Evolutionary conservation across 805 yeast genomes (phyloP), one percentile per base, ranked within the genome.

Genomic region (Maudiozyma turicensis): DNA sequence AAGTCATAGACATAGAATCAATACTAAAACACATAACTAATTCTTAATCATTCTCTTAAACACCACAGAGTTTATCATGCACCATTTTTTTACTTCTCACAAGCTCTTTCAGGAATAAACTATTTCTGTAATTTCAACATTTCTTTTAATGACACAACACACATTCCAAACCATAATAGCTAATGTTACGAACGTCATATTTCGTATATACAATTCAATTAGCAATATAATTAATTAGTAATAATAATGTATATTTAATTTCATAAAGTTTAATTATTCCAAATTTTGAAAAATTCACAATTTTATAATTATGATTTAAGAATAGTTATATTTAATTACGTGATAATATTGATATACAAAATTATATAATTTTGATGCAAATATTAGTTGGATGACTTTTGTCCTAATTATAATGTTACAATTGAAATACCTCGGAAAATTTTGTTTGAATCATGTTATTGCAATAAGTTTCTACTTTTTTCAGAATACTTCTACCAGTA

Each of bases 401-500:
- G 26, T 20, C 4, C 26, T 20, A 20, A 20, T 20, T 20, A 34
- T 46, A 46, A 28, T 40, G 28, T 46, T 46, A 46, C 48, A 46
- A 37, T 6, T 40, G 9, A 40, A 54, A 53, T 48, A 53, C 43
- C 5, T 41, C 30, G 1, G 40, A 37, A 44, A 50, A 55, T 29
- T 49, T 39, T n/a, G 45, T 32, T 8, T 40, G 40, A 7, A 49
- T 38, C 32, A 46, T 48, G 26, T 35, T 28, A 32, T 38, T 30
- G 40, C 57, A 53, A 54, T 53, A 53, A 8, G 15, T 11, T 7
- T 32, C n/a, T 8, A 52, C 40, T 15, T 34, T 52, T 20, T 37
- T 45, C 43, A 53, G 54, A 8, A 58, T 52, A 33, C 55, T 53
- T 41, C 58, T 58, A 48, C 52, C 53, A 43, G 45, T 54, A 42